Evolutionary conservation across 2,329 filamentous ascomycete species (phyloP), one percentile per base, ranked within the genome.

Genomic region (Escovopsis sp.): DNA sequence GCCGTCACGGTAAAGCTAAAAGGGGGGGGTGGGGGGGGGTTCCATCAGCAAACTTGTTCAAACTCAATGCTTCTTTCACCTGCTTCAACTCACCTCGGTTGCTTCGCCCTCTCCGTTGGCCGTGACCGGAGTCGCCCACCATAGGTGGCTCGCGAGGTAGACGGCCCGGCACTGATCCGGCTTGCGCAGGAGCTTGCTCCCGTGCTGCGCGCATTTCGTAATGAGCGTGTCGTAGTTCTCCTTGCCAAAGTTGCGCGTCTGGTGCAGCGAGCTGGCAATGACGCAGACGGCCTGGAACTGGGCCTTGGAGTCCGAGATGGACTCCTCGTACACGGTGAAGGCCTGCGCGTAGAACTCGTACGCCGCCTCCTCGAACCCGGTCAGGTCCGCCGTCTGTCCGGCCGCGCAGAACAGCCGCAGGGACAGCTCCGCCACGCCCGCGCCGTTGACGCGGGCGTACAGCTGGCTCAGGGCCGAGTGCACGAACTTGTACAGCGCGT

Each of bases 171-270:
- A 98, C 64, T 98, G 91, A 59, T 98, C 91, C 1, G 91, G 93
- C 66, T 98, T 98, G 63, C 94, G 89, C 52, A 98, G 72, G 49
- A 98, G 68, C 61, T 96, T 98, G 65, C 88, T 95, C 14, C 91
- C 89, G 57, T 98, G 93, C 51, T 96, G 73, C 3, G 93, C 89
- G 50, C 87, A 93, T 64, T 98, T 98, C 9, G 91, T 98, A 57
- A 98, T 98, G 30, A 98, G 70, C 0, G 91, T 98, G 60, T 98
- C 93, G 62, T 96, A 98, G 57, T 96, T 98, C 63, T 98, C 91
- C 59, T 89, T 88, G 47, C 84, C 81, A 59, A 98, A 98, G 54
- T 89, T 81, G 44, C 89, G 74, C 11, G 86, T 89, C 48, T 86
- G 81, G 57, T 95, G 88, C 43, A 98, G 68, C 5, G 84, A 86